These are phyloP conservation scores for Corylus americana DNA, from an alignment of 306 rosid genomes.

Conservation along the genomic window DNA sequence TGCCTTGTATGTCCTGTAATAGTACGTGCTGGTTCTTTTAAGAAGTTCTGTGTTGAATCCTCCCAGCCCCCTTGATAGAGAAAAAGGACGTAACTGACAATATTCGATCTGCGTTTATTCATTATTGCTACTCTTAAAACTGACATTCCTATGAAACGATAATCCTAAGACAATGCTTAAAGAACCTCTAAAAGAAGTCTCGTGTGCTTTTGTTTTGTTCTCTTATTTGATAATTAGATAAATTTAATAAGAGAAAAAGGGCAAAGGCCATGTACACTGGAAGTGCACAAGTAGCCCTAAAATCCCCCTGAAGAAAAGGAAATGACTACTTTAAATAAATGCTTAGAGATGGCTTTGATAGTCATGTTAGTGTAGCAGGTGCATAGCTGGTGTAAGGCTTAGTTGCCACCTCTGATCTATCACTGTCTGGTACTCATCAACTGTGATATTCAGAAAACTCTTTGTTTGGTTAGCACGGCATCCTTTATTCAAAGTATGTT, in stretches of 20 bases:
- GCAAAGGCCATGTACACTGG: neutral
- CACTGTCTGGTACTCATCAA: neutral
- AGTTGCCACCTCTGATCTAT: neutral
- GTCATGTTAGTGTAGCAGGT: neutral
- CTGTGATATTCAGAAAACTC: neutral
- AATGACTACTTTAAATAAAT: neutral
- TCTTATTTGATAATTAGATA: neutral
- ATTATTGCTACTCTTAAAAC: neutral
- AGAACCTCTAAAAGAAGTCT: neutral
- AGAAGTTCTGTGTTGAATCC: neutral
- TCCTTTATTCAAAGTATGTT: neutral
- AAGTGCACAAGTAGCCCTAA: neutral
- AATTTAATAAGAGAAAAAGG: neutral
- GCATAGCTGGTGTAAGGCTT: neutral
- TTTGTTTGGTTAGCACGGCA: neutral
- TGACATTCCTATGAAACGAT: neutral
- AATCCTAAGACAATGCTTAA: neutral
- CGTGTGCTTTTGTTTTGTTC: too few relatives aligned
- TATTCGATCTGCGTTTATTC: neutral
- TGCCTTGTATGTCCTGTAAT: neutral
- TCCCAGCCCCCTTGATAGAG: neutral
- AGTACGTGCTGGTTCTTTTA: neutral
- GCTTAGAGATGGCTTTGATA: neutral
- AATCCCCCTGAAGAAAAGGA: neutral
- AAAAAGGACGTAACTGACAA: neutral